phyloP scores from a whole-genome alignment of 1,284 basidiomycete genomes.

The Gymnopus androsaceus region DNA sequence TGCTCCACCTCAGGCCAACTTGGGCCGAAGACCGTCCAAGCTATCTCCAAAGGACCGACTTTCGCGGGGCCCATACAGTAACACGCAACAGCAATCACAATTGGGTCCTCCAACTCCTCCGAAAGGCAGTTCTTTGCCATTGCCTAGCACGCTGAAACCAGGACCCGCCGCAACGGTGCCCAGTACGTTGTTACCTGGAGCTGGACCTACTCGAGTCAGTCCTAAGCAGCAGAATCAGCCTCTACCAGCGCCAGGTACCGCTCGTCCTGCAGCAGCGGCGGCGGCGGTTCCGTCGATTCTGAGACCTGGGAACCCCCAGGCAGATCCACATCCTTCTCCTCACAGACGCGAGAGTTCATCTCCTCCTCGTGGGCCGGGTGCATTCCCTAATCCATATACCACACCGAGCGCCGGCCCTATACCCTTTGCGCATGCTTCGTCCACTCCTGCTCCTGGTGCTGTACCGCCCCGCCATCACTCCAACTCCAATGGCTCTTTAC shows the following conservation, averaged over 20 bases:
- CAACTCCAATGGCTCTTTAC: not conserved
- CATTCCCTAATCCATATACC: not conserved
- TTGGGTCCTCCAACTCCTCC: slow-evolving; percentile 12
- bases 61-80: slow-evolving; percentile 20
- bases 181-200: slow-evolving; percentile 5
- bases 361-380: not conserved
- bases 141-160: slow-evolving; percentile 6
- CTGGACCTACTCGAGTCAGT: slow-evolving; percentile 17
- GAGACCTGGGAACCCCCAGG: slow-evolving; percentile 36
- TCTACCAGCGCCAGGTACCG: not conserved
- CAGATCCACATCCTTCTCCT: slow-evolving; percentile 1
- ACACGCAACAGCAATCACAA: not conserved
- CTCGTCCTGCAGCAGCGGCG: slow-evolving; percentile 16
- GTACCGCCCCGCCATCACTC: not conserved
- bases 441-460: not conserved
- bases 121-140: not conserved
- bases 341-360: slow-evolving; percentile 12
- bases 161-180: slow-evolving; percentile 1
- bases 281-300: slow-evolving; percentile 41
- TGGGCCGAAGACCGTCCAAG: slow-evolving; percentile 30
- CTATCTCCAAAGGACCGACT: slow-evolving; percentile 29
- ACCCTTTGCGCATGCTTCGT: not conserved
- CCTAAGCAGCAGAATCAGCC: slow-evolving; percentile 6
- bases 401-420: not conserved
- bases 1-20: slow-evolving; percentile 5